Base-by-base conservation (phyloP, 495 filamentous ascomycete species). In the Xanthoparmelia taractica region DNA sequence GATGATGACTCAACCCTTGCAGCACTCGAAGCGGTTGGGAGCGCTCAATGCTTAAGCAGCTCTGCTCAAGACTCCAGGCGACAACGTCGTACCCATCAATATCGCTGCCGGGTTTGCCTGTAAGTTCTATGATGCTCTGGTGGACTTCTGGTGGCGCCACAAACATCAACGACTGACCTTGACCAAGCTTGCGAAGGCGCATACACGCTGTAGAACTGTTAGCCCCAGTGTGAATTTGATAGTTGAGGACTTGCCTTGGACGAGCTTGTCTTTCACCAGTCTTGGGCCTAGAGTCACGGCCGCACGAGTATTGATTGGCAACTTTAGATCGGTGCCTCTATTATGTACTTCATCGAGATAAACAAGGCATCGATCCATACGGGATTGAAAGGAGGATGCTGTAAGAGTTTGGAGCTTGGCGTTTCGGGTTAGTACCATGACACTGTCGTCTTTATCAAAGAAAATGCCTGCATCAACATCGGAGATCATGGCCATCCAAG, bases 331-430 rank as follows among this genome's bases (percentile, higher is more conserved):
- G 3, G 83, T 90, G 0, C 89, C 89, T 67, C 89, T 73, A 1
- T 88, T 91, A 66, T 93, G 89, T 0, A 81, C 80, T 63, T 93
- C 83, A 55, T 91, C 88, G 2, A 93, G 76, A 67, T 86, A 92
- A 0, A 92, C 81, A 0, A 88, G 73, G 66, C 87, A 92, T 1
- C 71, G 65, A 15, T 83, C 84, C 45, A 90, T 76, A 15, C 85
- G 79, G 11, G 76, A 73, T 0, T 74, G 68, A 69, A 83, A 92
- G 0, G 86, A 77, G 0, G 89, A 91, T 0, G 73, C 73, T 15
- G 79, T 73, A 8, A 91, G 73, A 0, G 71, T 68, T 62, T 87
- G 82, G 0, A 75, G 65, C 0, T 59, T 71, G 0, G 79, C 79
- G 20, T 71, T 68, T 11, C 77, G 73, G 55, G 78, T 75, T 1